Conservation (phyloP, 331 rosid genomes). For the Malus hybrid region DNA sequence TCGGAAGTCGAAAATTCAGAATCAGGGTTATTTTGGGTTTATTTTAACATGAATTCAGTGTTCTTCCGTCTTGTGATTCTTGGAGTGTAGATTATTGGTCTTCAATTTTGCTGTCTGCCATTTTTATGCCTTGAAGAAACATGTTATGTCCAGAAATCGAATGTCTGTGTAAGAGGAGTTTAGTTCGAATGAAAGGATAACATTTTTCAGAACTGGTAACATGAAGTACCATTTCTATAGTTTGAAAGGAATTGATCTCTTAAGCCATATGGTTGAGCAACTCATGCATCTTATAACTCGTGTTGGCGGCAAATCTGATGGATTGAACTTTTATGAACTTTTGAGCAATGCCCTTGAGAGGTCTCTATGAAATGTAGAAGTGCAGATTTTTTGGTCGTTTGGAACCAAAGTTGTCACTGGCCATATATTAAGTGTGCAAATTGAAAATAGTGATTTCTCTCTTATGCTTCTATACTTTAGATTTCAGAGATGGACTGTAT, state of each 20-base stretch:
- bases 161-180: not conserved
- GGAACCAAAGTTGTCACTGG: not conserved
- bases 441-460: not conserved
- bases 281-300: not conserved
- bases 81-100: not conserved
- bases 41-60: not conserved
- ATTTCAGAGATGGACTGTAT: not conserved
- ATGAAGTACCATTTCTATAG: not conserved
- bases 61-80: not conserved
- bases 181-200: not conserved
- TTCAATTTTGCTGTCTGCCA: not conserved
- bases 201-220: not conserved
- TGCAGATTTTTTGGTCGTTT: not conserved
- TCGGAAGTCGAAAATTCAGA: not conserved
- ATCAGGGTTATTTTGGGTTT: not conserved
- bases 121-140: not conserved
- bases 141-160: not conserved
- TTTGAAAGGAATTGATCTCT: not conserved
- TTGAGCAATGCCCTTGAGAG: not conserved
- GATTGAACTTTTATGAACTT: not conserved
- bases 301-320: not conserved
- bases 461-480: not conserved
- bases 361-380: not conserved
- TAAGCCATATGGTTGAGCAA: not conserved
- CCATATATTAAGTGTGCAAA: not conserved